These are phyloP conservation scores for Ophiocordyceps sinensis DNA, from an alignment of 2,329 filamentous ascomycete species.

Conservation along the genomic window DNA sequence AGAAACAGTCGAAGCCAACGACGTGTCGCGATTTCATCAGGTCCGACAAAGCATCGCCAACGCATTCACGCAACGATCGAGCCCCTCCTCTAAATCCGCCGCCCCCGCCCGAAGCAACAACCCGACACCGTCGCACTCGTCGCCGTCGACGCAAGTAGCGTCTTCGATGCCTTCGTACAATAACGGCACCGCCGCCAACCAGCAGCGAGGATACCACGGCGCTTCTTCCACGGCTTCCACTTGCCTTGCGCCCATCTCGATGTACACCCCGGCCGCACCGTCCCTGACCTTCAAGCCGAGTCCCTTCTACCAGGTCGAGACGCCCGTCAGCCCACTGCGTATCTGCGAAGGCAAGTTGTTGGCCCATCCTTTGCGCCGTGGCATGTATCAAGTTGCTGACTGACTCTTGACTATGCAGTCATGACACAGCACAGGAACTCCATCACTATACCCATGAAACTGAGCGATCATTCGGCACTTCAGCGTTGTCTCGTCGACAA, in stretches of 20 bases:
- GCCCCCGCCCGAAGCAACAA: slow-evolving; percentile 2
- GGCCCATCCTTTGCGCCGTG: background rate
- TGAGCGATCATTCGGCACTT: slow-evolving; percentile 37
- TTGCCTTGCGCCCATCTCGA: slow-evolving; percentile 6
- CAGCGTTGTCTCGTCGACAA: slow-evolving; percentile 43
- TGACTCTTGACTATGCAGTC: slow-evolving; percentile 17
- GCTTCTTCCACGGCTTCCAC: slow-evolving; percentile 5
- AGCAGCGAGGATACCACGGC: slow-evolving; percentile 5
- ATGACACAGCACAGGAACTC: slow-evolving; percentile 41
- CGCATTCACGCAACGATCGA: slow-evolving; percentile 14
- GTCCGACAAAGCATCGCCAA: slow-evolving; percentile 27
- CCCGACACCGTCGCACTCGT: background rate
- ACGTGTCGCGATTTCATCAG: slow-evolving; percentile 26
- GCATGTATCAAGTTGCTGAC: background rate
- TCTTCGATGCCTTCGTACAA: slow-evolving; percentile 9
- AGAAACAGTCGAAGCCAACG: slow-evolving; percentile 19
- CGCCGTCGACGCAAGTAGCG: slow-evolving; percentile 4
- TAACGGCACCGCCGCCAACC: slow-evolving; percentile 2
- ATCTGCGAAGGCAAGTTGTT: slow-evolving; percentile 55
- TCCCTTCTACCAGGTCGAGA: slow-evolving; percentile 67
- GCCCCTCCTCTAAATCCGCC: slow-evolving; percentile 8
- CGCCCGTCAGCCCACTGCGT: slow-evolving; percentile 48
- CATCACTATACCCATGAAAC: slow-evolving; percentile 27
- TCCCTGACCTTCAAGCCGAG: slow-evolving; percentile 46
- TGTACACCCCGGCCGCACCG: slow-evolving; percentile 6